These are phyloP conservation scores for Penicillium dipodomyicola DNA, from an alignment of 495 filamentous ascomycete genomes.

Conservation along the genomic window DNA sequence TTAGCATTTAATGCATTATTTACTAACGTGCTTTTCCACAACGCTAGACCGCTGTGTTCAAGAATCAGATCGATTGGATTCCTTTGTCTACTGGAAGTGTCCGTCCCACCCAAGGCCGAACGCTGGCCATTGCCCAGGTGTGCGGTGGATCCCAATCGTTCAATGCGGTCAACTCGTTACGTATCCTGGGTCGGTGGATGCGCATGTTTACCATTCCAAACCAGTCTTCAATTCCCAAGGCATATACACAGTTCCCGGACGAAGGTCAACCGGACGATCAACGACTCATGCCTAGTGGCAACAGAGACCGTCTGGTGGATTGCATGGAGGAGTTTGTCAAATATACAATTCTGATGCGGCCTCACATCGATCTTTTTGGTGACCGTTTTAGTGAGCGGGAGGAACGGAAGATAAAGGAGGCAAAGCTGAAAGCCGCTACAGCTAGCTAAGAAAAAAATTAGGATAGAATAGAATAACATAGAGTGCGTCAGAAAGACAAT, in stretches of 20 bases:
- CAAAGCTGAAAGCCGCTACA: conserved; percentile 1
- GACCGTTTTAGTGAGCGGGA: conserved; percentile 64
- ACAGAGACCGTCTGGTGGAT: conserved; percentile 67
- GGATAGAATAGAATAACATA: background rate
- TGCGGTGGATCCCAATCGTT: conserved; percentile 69
- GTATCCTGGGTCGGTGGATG: conserved; percentile 74
- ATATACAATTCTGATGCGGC: conserved; percentile 65
- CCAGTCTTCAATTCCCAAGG: conserved; percentile 63
- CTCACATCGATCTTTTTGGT: conserved; percentile 58
- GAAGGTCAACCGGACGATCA: conserved; percentile 51
- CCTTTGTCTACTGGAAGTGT: conserved; percentile 61
- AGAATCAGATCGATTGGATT: conserved; percentile 77
- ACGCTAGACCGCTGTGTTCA: conserved; percentile 63
- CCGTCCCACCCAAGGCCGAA: conserved; percentile 67
- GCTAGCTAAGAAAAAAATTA: background rate
- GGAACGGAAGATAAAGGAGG: conserved; percentile 26
- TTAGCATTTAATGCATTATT: background rate
- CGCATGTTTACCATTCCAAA: conserved; percentile 74
- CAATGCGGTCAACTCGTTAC: conserved; percentile 70
- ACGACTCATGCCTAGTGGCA: conserved; percentile 58
- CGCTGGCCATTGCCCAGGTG: conserved; percentile 63
- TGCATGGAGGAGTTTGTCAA: conserved; percentile 80
- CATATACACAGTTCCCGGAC: conserved; percentile 63
- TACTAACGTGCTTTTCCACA: conserved; percentile 3
- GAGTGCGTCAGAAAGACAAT: background rate